These are phyloP conservation scores for Lactuca saligna DNA, from an alignment of 129 eudicot genomes.

Conservation along the genomic window DNA sequence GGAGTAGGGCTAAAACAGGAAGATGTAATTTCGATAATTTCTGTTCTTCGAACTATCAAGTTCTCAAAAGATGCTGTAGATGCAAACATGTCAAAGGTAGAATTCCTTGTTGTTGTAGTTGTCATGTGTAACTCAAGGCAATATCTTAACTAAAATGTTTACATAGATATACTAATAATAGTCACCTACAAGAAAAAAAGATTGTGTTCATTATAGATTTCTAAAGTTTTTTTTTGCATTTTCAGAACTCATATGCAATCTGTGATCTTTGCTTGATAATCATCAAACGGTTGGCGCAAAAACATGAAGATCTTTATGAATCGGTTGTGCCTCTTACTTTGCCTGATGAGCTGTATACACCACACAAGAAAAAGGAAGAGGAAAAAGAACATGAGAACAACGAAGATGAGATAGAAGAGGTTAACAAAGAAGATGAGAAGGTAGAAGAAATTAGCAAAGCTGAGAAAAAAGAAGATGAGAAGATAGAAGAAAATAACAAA, in stretches of 20 bases:
- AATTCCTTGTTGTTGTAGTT: not conserved
- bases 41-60: slow-evolving; percentile 64
- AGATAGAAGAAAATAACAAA: not conserved
- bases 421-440: not conserved
- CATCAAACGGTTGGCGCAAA: slow-evolving; percentile 52
- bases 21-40: slow-evolving; percentile 39
- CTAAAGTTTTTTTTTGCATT: slow-evolving; percentile 29
- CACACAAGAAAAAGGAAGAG: slow-evolving; percentile 54
- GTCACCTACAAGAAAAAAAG: not conserved
- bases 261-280: slow-evolving; percentile 81
- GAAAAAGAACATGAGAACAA: slow-evolving; percentile 15
- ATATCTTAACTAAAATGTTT: not conserved
- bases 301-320: slow-evolving; percentile 49
- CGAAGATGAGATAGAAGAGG: slow-evolving; percentile 5
- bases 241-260: slow-evolving; percentile 83
- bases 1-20: slow-evolving; percentile 54
- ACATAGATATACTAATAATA: not conserved
- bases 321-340: slow-evolving; percentile 44
- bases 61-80: slow-evolving; percentile 69
- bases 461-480: not conserved
- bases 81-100: slow-evolving; percentile 65
- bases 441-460: not conserved
- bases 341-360: slow-evolving; percentile 61
- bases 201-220: slow-evolving; percentile 3
- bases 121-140: slow-evolving; percentile 1